These are phyloP conservation scores for Hysterangium stoloniferum DNA, from an alignment of 768 basidiomycete genomes.

Conservation along the genomic window DNA sequence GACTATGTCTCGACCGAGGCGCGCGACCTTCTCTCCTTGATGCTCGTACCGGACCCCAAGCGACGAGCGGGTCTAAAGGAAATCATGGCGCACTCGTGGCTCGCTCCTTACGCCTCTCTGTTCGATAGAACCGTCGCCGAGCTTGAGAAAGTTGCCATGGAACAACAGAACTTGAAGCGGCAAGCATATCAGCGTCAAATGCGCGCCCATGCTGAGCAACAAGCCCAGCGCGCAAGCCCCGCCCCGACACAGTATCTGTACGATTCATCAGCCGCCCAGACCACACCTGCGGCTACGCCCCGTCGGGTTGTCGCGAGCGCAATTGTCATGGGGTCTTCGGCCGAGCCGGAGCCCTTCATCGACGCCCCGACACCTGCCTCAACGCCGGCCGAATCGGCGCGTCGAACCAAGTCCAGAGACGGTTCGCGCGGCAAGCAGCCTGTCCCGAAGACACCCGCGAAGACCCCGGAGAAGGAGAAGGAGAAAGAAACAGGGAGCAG, in stretches of 20 bases:
- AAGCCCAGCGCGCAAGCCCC: slow-evolving; percentile 17
- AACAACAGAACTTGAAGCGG: slow-evolving; percentile 78
- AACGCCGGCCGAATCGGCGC: slow-evolving; percentile 22
- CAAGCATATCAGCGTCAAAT: slow-evolving; percentile 77
- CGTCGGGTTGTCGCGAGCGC: slow-evolving; percentile 36
- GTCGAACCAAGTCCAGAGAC: slow-evolving; percentile 8
- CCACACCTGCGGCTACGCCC: slow-evolving; percentile 24
- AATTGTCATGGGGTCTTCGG: slow-evolving; percentile 37
- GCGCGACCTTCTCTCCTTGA: slow-evolving; percentile 74
- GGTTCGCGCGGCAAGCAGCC: slow-evolving; percentile 10
- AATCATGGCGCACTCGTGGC: slow-evolving; percentile 89
- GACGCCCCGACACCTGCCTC: slow-evolving; percentile 70
- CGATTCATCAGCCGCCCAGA: slow-evolving; percentile 45
- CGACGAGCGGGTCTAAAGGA: slow-evolving; percentile 65
- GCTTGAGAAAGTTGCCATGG: slow-evolving; percentile 72
- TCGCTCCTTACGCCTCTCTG: slow-evolving; percentile 50
- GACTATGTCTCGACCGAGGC: slow-evolving; percentile 85
- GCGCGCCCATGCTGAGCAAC: slow-evolving; percentile 40
- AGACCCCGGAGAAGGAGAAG: slow-evolving; percentile 34
- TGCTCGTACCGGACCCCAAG: slow-evolving; percentile 91
- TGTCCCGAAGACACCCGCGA: slow-evolving; percentile 21
- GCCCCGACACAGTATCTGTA: slow-evolving; percentile 58
- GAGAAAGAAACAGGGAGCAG: slow-evolving; percentile 39
- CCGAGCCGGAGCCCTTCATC: slow-evolving; percentile 27
- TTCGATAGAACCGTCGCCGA: slow-evolving; percentile 73